Base-by-base conservation (phyloP, 2,329 filamentous ascomycete species). In the Penicillium expansum region DNA sequence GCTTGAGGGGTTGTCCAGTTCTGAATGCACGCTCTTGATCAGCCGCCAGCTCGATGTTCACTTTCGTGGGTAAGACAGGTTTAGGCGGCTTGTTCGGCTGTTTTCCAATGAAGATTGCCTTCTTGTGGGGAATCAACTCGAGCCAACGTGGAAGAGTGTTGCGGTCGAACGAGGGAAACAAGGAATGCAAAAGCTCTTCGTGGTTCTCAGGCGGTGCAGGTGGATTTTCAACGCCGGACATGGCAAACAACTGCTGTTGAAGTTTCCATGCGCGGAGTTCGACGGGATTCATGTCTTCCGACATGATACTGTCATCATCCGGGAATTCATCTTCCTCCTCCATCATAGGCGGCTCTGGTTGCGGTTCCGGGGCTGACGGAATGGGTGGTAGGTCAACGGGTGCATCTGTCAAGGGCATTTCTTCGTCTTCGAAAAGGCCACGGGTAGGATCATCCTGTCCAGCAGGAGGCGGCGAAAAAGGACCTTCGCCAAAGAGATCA, bases 1-100 rank as follows among this genome's bases (percentile, higher is more conserved):
- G 74, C 63, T 83, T 82, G 38, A 79, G 77, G 1, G 82, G 80
- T 27, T 85, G 82, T 0, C 86, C 86, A n/a, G 93, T 84, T 55
- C 87, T 86, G 71, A 97, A 99, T 27, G 83, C 81, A 65, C 92
- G 91, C 72, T 96, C 91, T 63, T 96, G 90, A 66, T 97, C 94
- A 45, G 85, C 82, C 3, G 90, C 89, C 33, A 97, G 79, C 59
- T 99, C 94, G 14, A 99, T 81, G 59, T 86, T 92, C 55, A 96
- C 82, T 74, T 99, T 99, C 20, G 89, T 92, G 0, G 92, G 91
- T 5, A 92, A 83, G 4, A 97, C 81, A 16, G 90, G 82, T 74
- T 92, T 94, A 0, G 92, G 90, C 39, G 86, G 87, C 74, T 92
- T 96, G 1, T 81, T 63, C 0, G 92, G 91, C 38, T 86, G 85